phyloP scores from a whole-genome alignment of 1,284 basidiomycete genomes.

The Tylopilus sp. region DNA sequence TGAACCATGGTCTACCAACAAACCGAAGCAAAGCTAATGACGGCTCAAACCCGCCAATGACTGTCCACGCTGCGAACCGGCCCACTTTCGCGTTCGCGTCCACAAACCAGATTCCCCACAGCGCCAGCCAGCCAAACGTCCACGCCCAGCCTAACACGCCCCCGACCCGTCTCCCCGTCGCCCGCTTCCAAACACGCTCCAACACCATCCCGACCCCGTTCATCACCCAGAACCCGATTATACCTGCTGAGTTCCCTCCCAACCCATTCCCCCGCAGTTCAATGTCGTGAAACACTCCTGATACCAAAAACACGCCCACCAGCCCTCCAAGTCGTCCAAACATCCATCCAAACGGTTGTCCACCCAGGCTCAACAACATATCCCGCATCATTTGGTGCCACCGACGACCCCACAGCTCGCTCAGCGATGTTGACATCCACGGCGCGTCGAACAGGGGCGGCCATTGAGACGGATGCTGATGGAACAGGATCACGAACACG shows the following conservation, averaged over 20 bases:
- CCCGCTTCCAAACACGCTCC: conserved; percentile 57
- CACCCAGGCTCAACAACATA: conserved; percentile 46
- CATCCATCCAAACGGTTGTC: conserved; percentile 39
- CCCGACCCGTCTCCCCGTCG: conserved; percentile 53
- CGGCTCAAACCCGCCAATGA: conserved; percentile 30
- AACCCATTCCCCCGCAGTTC: conserved; percentile 67
- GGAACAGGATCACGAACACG: conserved; percentile 50
- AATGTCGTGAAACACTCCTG: conserved; percentile 65
- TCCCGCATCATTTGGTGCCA: conserved; percentile 59
- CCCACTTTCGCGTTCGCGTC: conserved; percentile 63
- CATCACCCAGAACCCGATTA: conserved; percentile 65
- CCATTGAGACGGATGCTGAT: conserved; percentile 49
- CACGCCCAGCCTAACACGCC: conserved; percentile 62
- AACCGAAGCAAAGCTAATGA: conserved; percentile 12
- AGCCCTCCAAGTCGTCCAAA: conserved; percentile 59
- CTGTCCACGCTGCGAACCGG: conserved; percentile 14
- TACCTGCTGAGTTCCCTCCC: conserved; percentile 54
- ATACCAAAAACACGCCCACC: conserved; percentile 66
- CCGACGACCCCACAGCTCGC: conserved; percentile 54
- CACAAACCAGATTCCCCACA: conserved; percentile 58
- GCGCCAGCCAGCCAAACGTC: conserved; percentile 55
- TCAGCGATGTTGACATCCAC: conserved; percentile 51
- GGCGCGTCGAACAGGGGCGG: conserved; percentile 54
- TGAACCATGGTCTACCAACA: neutral
- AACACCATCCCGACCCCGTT: conserved; percentile 64